Base-by-base conservation (phyloP, 208 protist genomes). In the Leishmania mexicana region DNA sequence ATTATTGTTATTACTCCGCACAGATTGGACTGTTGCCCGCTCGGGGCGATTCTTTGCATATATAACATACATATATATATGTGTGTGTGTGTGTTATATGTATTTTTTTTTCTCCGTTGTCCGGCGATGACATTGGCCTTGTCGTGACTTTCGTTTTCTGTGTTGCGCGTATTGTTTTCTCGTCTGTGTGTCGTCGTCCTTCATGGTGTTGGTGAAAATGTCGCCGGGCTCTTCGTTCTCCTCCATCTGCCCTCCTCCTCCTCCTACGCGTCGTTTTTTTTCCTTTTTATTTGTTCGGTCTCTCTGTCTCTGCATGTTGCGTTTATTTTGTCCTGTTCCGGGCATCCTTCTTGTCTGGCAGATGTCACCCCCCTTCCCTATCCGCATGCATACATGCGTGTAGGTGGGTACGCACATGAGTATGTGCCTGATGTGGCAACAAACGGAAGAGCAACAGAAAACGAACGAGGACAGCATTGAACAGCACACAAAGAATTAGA, bases 151-250 rank as follows among this genome's bases (percentile, higher is more conserved):
- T 60, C 53, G 47, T 79, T 49, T 62, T 75, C 74, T 68, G 65
- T 80, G 57, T 60, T 76, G 24, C 13, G n/a, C n/a, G 21, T 38
- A 19, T 73, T 58, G n/a, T 72, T 76, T 47, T 24, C 51, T 77
- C 5, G 31, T 73, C 57, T 67, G 5, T 60, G 51, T 85, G 68
- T 53, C 38, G 68, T 53, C 38, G 19, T 40, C 45, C 31, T 65
- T 38, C 35, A n/a, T 70, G 21, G 6, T 24, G 40, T 74, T 28
- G 45, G 70, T 47, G 31, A 7, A 74, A 35, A 28, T 53, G 24
- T 28, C 45, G 45, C 70, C 28, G n/a, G 35, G 42, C 21, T 74
- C 21, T 53, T 74, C 28, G 21, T 10, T 31, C 42, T 54, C 3
- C 40, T 28, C 19, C 38, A 4, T 72, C 10, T 72, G 0, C 71